Conservation (phyloP, 495 filamentous ascomycete species). For the Tetracladium setigerum region DNA sequence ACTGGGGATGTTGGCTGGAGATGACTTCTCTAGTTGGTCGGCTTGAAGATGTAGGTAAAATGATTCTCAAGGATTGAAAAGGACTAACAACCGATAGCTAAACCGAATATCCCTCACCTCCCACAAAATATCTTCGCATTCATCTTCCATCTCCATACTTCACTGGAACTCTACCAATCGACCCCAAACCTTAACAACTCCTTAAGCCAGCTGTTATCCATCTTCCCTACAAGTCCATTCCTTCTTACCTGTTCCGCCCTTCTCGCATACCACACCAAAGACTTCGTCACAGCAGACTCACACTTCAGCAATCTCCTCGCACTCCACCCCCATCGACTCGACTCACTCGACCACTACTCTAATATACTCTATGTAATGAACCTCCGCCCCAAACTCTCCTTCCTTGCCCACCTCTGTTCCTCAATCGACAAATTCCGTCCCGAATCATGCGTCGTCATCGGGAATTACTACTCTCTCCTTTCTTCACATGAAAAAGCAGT, state of each 20-base stretch:
- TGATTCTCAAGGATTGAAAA: not conserved
- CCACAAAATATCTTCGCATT: conserved; percentile 88
- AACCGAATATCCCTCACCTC: conserved; percentile 48
- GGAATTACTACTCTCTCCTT: conserved; percentile 92
- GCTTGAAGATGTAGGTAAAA: conserved; percentile 68
- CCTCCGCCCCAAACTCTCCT: conserved; percentile 78
- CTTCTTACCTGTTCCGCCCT: conserved; percentile 84
- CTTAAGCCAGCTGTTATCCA: conserved; percentile 65
- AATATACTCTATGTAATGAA: conserved; percentile 96
- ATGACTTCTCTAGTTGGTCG: conserved; percentile 65
- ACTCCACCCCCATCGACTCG: conserved; percentile 78
- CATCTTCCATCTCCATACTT: conserved; percentile 86
- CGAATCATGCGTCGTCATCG: conserved; percentile 93
- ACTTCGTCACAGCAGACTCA: conserved; percentile 76
- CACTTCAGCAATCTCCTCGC: conserved; percentile 78
- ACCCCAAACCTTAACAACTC: conserved; percentile 61
- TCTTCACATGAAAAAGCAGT: conserved; percentile 97
- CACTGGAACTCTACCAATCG: conserved; percentile 85
- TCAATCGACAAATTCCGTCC: conserved; percentile 92
- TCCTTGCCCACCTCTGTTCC: conserved; percentile 82
- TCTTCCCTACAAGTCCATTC: conserved; percentile 83
- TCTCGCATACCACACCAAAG: conserved; percentile 89
- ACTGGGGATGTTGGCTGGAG: conserved; percentile 97
- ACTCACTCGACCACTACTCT: conserved; percentile 88
- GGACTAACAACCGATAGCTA: conserved; percentile 28